These are phyloP conservation scores for Kwoniella sp. DNA, from an alignment of 768 basidiomycete species.

Conservation along the genomic window DNA sequence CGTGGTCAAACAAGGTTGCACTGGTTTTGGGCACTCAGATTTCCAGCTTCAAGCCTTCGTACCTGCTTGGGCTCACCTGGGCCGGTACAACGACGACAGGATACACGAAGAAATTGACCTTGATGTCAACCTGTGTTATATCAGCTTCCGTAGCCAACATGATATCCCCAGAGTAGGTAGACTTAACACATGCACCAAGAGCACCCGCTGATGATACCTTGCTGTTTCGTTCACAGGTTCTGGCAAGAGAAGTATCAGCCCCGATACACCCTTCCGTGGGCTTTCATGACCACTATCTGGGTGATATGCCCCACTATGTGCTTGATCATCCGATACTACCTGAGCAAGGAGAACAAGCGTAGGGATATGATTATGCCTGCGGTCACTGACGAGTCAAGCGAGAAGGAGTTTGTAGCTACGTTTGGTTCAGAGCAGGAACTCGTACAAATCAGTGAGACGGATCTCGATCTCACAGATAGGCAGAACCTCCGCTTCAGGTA, in stretches of 20 bases:
- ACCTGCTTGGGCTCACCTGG: conserved; percentile 9
- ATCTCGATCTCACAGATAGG: not conserved
- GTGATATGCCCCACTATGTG: not conserved
- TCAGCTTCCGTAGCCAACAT: conserved; percentile 14
- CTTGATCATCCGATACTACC: not conserved
- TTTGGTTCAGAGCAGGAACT: not conserved
- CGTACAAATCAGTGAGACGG: not conserved
- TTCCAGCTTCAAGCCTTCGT: conserved; percentile 14
- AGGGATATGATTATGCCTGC: not conserved
- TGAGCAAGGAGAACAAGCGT: not conserved
- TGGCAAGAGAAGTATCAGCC: conserved; percentile 7
- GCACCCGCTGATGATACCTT: not conserved
- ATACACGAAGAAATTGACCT: conserved; percentile 9
- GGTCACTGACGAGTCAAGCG: not conserved
- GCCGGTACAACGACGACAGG: conserved; percentile 6
- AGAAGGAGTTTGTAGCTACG: not conserved
- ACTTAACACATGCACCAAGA: not conserved
- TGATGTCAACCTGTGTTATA: conserved; percentile 9
- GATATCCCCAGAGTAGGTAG: conserved; percentile 10
- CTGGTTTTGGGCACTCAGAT: conserved; percentile 11
- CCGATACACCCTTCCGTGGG: not conserved
- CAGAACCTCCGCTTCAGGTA: not conserved
- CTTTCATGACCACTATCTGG: not conserved
- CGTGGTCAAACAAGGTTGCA: conserved; percentile 10
- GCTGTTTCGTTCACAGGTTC: not conserved